A percentile compares a stretch with the other conserved stretches of the same genome.
Conservation (phyloP, 495 filamentous ascomycete genomes). For the Aspergillus sclerotioniger region DNA sequence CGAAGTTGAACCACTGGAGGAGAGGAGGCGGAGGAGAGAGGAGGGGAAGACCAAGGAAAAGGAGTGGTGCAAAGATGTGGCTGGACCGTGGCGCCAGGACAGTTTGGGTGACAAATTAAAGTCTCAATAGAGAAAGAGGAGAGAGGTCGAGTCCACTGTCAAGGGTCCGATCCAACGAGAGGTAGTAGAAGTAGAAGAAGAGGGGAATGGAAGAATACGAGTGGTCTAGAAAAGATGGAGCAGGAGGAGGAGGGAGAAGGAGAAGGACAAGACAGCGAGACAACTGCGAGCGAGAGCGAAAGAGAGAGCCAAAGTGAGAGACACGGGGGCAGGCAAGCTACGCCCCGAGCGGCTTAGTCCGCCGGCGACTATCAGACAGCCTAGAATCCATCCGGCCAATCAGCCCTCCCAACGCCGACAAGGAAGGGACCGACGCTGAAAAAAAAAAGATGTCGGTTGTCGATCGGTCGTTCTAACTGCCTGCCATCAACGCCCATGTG, state of each 20-base stretch:
- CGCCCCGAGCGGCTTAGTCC: neutral
- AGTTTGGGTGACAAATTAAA: neutral
- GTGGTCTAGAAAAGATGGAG: slow-evolving; percentile 15
- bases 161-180: neutral
- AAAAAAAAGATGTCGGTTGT: slow-evolving; percentile 4
- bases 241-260: slow-evolving; percentile 2
- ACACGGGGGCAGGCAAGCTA: neutral
- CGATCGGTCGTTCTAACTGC: neutral
- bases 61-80: slow-evolving; percentile 9
- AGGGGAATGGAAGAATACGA: slow-evolving; percentile 18
- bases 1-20: neutral
- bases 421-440: too few relatives aligned
- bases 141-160: neutral
- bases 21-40: slow-evolving; percentile 1
- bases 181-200: slow-evolving; percentile 20
- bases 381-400: neutral
- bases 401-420: neutral
- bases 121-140: slow-evolving; percentile 1
- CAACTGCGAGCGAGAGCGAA: neutral
- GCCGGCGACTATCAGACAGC: neutral
- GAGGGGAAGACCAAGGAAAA: slow-evolving; percentile 2
- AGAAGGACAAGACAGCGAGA: neutral
- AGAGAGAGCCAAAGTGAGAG: neutral
- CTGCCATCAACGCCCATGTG: neutral
- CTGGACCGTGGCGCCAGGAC: slow-evolving; percentile 12